Conservation (phyloP, 2,329 filamentous ascomycete genomes). For the Fusarium sp. region DNA sequence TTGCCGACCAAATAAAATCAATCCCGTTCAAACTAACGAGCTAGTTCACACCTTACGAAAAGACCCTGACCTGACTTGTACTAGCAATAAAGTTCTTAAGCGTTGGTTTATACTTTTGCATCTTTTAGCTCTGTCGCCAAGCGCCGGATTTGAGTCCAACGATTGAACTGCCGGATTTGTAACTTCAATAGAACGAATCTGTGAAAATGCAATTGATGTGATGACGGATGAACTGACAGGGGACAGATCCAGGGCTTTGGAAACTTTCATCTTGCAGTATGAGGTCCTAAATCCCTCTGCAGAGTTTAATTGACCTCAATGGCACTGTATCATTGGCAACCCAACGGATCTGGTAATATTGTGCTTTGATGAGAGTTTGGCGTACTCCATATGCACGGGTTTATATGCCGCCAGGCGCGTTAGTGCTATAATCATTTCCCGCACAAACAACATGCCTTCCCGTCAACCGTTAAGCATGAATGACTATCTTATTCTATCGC, state of each 20-base stretch:
- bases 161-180: neutral
- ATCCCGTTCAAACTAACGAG: too few relatives aligned
- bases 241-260: neutral
- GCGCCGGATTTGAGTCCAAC: neutral
- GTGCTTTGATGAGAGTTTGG: neutral
- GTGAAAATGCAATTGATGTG: neutral
- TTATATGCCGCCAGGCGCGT: fast-evolving
- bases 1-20: too few relatives aligned
- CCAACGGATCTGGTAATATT: neutral
- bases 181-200: neutral
- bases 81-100: too few relatives aligned
- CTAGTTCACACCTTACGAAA: too few relatives aligned
- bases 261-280: neutral
- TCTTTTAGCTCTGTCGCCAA: neutral
- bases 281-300: neutral
- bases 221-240: neutral
- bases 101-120: neutral
- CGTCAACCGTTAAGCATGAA: fast-evolving
- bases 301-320: neutral
- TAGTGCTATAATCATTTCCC: fast-evolving
- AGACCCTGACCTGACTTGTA: too few relatives aligned
- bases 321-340: neutral
- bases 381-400: fast-evolving
- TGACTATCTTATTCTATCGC: fast-evolving
- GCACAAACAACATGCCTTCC: fast-evolving